These are phyloP conservation scores for Cryptococcus jaspeensis DNA, from an alignment of 1,284 basidiomycete genomes.

Conservation along the genomic window DNA sequence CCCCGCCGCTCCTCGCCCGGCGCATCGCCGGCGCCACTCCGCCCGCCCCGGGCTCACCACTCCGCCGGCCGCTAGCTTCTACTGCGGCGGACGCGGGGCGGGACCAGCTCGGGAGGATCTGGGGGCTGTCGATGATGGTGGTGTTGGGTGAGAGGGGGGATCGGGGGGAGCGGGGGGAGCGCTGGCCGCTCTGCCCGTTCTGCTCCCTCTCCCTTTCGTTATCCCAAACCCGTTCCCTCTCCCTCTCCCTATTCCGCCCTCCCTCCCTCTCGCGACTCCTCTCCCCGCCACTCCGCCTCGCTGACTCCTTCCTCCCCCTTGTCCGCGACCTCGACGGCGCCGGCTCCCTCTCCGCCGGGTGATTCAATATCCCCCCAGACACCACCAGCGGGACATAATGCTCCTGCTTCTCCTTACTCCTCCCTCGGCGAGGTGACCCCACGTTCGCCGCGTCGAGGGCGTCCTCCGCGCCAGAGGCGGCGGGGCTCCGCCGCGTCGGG, in stretches of 20 bases:
- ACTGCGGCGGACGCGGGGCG: conserved; percentile 10
- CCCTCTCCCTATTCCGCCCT: conserved; percentile 11
- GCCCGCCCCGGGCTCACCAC: conserved; percentile 6
- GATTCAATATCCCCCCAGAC: conserved; percentile 25
- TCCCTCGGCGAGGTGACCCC: conserved; percentile 27
- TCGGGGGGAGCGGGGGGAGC: conserved; percentile 3
- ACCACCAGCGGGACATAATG: conserved; percentile 10
- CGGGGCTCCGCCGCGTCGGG: not conserved
- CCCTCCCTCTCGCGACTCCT: conserved; percentile 9
- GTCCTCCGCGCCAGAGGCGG: not conserved
- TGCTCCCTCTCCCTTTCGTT: conserved; percentile 10
- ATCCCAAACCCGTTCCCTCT: conserved; percentile 4
- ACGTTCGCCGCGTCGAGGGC: conserved; percentile 1
- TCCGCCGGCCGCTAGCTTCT: not conserved
- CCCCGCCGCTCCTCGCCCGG: conserved; percentile 10
- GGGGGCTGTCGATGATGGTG: conserved; percentile 8
- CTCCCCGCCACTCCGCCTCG: not conserved
- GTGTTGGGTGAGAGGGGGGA: conserved; percentile 1
- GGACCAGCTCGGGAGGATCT: conserved; percentile 34
- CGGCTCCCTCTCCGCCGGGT: conserved; percentile 40
- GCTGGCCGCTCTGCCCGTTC: conserved; percentile 9
- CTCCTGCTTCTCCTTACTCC: conserved; percentile 33
- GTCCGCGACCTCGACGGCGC: conserved; percentile 39
- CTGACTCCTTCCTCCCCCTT: conserved; percentile 17
- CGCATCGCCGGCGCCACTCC: conserved; percentile 13